Conservation (phyloP, 495 filamentous ascomycete genomes). For the Aspergillus cavernicola region DNA sequence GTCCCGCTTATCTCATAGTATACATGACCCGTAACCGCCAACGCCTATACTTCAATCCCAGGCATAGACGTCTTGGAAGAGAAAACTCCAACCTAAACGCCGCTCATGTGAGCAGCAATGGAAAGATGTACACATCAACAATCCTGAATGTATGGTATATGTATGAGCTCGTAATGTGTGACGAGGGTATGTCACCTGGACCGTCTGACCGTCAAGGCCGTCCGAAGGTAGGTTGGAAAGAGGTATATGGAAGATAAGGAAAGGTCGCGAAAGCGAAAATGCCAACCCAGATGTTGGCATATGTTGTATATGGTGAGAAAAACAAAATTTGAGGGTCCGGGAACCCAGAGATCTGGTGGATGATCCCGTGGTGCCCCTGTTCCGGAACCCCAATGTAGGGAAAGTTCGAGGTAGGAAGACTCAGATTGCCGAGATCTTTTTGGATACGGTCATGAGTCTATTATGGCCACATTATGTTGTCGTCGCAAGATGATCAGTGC, state of each 20-base stretch:
- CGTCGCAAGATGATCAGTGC: slow-evolving; percentile 37
- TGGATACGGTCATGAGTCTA: background rate
- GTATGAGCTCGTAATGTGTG: background rate
- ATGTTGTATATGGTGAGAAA: background rate
- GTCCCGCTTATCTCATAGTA: slow-evolving; percentile 26
- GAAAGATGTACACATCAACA: slow-evolving; percentile 1
- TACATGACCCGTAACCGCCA: slow-evolving; percentile 13
- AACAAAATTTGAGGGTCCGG: background rate
- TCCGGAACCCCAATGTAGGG: no score
- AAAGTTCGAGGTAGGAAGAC: background rate
- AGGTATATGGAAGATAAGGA: background rate
- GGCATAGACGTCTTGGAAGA: background rate
- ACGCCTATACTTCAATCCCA: slow-evolving; percentile 9
- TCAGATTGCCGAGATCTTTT: background rate
- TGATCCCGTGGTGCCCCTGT: background rate
- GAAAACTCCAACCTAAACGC: slow-evolving; percentile 8
- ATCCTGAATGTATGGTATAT: background rate
- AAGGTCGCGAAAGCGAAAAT: slow-evolving; percentile 1
- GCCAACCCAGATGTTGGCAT: background rate
- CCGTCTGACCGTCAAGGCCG: no score
- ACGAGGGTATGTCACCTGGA: background rate
- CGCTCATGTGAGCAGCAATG: slow-evolving; percentile 5
- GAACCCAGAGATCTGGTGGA: background rate
- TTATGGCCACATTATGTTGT: background rate
- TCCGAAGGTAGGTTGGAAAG: background rate